Evolutionary conservation across 78 protist species (phyloP), one percentile per base, ranked within the genome.

Genomic region (Pigoraptor vietnamica): DNA sequence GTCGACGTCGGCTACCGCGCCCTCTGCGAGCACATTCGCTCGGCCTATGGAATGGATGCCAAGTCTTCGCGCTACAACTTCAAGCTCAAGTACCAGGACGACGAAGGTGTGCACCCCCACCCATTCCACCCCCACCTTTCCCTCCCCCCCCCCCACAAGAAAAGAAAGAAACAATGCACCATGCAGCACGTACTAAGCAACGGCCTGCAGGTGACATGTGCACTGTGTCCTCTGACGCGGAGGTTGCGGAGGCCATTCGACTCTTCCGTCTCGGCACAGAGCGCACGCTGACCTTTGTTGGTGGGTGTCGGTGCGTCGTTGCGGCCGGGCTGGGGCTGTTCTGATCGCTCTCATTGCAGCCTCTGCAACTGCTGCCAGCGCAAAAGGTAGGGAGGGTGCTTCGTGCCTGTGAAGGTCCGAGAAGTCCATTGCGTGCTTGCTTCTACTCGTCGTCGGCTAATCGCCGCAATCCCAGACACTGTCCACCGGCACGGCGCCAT

Each of bases 401-500:
- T 21, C 34, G 32, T 25, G 1, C 10, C 84, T 14, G 23, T 79
- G 84, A 2, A 79, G 14, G 32, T 79, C 35, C 23, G 1, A 1
- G 84, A 79, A 79, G 9, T 25, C 84, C 21, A 79, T 48, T 48
- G 67, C 67, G 67, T 48, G 67, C 67, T 48, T 6, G 29, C 29
- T 48, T 48, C 29, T 48, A n/a, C n/a, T n/a, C n/a, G n/a, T n/a
- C n/a, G n/a, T n/a, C n/a, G n/a, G n/a, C n/a, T n/a, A n/a, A n/a
- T n/a, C n/a, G n/a, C n/a, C 79, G 21, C 86, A 81, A 32, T 81
- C n/a, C n/a, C 86, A 32, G 88, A 35, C 38, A 83, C 38, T 6
- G 25, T 35, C 35, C 9, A 83, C 25, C 88, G 88, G 23, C 23
- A 34, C 23, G 93, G 93, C 25, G 93, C 90, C 23, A 40, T 91